phyloP scores from a whole-genome alignment of 768 basidiomycete genomes.

The Boletus edulis region DNA sequence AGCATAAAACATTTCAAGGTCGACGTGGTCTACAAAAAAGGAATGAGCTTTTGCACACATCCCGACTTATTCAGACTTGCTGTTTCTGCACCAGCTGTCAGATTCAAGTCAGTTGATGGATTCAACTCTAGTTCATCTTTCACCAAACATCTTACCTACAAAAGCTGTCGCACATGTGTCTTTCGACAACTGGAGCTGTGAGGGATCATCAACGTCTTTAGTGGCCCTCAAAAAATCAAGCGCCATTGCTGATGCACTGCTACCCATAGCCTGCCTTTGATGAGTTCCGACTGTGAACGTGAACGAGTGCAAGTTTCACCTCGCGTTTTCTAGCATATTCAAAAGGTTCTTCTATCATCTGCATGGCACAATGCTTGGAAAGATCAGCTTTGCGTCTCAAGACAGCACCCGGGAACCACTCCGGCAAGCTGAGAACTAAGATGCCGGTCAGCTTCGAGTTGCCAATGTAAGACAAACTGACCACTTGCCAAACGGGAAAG shows the following conservation, averaged over 20 bases:
- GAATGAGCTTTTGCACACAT: neutral
- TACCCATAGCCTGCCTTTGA: slow-evolving; percentile 7
- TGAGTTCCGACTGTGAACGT: neutral
- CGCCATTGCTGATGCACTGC: slow-evolving; percentile 10
- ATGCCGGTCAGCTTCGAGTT: neutral
- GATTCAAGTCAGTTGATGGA: neutral
- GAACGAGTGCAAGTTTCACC: neutral
- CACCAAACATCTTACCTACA: slow-evolving; percentile 12
- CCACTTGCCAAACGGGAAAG: slow-evolving; percentile 23
- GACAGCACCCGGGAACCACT: slow-evolving; percentile 22
- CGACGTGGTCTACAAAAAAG: slow-evolving; percentile 6
- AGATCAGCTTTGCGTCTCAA: slow-evolving; percentile 27
- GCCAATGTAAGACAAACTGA: neutral
- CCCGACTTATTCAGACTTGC: neutral
- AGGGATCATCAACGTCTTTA: slow-evolving; percentile 2
- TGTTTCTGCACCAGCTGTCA: slow-evolving; percentile 20
- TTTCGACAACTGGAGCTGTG: slow-evolving; percentile 10
- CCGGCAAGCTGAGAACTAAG: slow-evolving; percentile 22
- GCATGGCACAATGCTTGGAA: slow-evolving; percentile 1
- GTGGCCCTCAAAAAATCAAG: slow-evolving; percentile 6
- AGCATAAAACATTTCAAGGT: slow-evolving; percentile 27
- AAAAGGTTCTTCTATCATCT: slow-evolving; percentile 18
- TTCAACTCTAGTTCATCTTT: neutral
- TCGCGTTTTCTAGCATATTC: slow-evolving; percentile 12
- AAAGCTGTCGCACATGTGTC: slow-evolving; percentile 11